These are phyloP conservation scores for Beauveria varroae DNA, from an alignment of 2,329 filamentous ascomycete genomes.

Conservation along the genomic window DNA sequence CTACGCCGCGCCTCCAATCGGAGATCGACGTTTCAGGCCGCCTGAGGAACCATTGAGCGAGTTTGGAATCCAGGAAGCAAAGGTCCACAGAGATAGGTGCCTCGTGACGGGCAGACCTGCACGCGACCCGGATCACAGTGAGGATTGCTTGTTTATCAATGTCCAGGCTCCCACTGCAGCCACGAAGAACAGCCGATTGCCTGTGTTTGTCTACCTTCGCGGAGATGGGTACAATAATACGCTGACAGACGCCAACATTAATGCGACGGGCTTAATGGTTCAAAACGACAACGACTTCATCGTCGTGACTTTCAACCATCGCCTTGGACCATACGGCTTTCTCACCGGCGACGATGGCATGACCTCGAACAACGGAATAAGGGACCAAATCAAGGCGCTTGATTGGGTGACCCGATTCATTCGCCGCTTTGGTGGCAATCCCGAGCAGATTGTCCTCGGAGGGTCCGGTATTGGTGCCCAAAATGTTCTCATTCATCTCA, in stretches of 20 bases:
- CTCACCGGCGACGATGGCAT: constrained; percentile 50
- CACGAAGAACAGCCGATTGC: constrained; percentile 43
- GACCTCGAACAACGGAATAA: constrained; percentile 60
- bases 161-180: constrained; percentile 52
- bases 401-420: constrained; percentile 62
- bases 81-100: constrained; percentile 26
- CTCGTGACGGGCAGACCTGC: constrained; percentile 22
- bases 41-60: constrained; percentile 53
- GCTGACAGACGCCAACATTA: constrained; percentile 42
- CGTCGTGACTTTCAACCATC: constrained; percentile 68
- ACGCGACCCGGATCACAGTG: constrained; percentile 29
- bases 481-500: constrained; percentile 58
- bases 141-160: constrained; percentile 65
- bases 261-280: constrained; percentile 53
- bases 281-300: constrained; percentile 53
- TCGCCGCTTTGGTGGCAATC: constrained; percentile 42
- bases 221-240: constrained; percentile 51
- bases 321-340: constrained; percentile 68
- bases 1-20: constrained; percentile 63
- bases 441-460: constrained; percentile 43
- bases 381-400: constrained; percentile 61
- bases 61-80: constrained; percentile 42
- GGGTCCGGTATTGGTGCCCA: constrained; percentile 62
- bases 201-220: constrained; percentile 54
- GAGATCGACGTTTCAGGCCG: constrained; percentile 56